These are phyloP conservation scores for Actinomucor elegans DNA, from an alignment of 371 early-diverging fungal genomes.

Conservation along the genomic window DNA sequence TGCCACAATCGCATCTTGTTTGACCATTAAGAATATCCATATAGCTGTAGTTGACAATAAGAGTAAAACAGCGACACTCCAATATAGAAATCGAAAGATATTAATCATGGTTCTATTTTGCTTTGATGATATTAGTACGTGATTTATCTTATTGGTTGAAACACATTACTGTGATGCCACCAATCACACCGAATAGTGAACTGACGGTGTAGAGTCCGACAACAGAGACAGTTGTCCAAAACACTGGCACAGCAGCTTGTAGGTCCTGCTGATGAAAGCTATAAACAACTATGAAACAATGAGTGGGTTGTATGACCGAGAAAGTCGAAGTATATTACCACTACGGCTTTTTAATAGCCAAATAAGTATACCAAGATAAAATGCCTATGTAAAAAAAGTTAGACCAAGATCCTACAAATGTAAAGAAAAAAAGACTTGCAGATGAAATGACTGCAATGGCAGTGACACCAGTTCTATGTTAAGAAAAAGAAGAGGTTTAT, in stretches of 20 bases:
- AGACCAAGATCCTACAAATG: no score
- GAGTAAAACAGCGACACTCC: constrained; percentile 7
- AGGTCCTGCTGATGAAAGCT: constrained; percentile 7
- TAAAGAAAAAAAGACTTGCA: constrained; percentile 3
- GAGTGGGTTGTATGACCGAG: no score
- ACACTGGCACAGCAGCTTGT: constrained; percentile 13
- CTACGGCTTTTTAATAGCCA: constrained; percentile 4
- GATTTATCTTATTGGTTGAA: no score
- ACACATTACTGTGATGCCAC: constrained; percentile 20
- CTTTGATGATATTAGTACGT: constrained; percentile 3
- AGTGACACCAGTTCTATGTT: constrained; percentile 13
- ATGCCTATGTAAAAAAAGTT: constrained; percentile 1
- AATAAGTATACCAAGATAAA: constrained; percentile 8
- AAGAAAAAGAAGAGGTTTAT: neutral
- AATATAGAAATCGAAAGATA: constrained; percentile 17
- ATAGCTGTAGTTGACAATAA: constrained; percentile 6
- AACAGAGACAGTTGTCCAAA: constrained; percentile 20
- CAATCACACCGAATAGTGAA: constrained; percentile 21
- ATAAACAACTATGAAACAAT: neutral
- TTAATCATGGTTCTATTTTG: constrained; percentile 22
- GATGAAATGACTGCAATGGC: constrained; percentile 15
- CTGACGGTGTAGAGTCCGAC: constrained; percentile 17
- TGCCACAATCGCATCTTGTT: constrained; percentile 1
- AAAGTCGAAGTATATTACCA: neutral
- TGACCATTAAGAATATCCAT: constrained; percentile 17